phyloP scores from a whole-genome alignment of 805 yeast species.

The Saturnispora sanitii region DNA sequence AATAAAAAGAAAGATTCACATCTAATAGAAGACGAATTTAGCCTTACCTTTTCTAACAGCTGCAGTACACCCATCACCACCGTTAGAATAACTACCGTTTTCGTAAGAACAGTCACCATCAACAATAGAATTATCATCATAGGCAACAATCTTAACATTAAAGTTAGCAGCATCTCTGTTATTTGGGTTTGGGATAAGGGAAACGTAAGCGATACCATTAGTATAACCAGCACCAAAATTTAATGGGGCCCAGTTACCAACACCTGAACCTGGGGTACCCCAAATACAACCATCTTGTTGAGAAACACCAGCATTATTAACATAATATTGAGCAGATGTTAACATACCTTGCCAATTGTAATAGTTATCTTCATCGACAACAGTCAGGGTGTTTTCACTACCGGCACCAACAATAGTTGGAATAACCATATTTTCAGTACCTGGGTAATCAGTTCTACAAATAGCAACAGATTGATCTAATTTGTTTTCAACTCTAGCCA shows the following conservation, averaged over 20 bases:
- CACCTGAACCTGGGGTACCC: conserved; percentile 70
- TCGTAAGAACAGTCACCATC: conserved; percentile 35
- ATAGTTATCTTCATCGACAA: conserved; percentile 69
- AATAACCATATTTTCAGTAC: conserved; percentile 95
- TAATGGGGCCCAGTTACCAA: conserved; percentile 98
- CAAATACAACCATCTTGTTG: conserved; percentile 88
- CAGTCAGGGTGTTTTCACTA: conserved; percentile 53
- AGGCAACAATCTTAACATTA: conserved; percentile 36
- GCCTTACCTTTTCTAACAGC: conserved; percentile 31
- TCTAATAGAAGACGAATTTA: conserved; percentile 25
- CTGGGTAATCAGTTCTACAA: conserved; percentile 99
- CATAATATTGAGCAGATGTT: conserved; percentile 95
- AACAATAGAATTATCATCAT: conserved; percentile 28
- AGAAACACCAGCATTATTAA: conserved; percentile 91
- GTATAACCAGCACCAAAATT: conserved; percentile 88
- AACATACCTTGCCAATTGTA: conserved; percentile 71
- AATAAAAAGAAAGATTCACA: not conserved
- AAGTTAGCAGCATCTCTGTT: conserved; percentile 51
- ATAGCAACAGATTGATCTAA: conserved; percentile 63
- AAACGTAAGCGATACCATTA: conserved; percentile 65
- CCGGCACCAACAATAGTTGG: conserved; percentile 82
- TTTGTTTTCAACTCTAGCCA: conserved; percentile 61
- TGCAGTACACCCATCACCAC: conserved; percentile 81
- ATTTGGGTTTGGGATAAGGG: conserved; percentile 94
- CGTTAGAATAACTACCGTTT: conserved; percentile 54